Evolutionary conservation across 495 filamentous ascomycete species (phyloP), one percentile per base, ranked within the genome.

Genomic region (Annulohypoxylon maeteangense): DNA sequence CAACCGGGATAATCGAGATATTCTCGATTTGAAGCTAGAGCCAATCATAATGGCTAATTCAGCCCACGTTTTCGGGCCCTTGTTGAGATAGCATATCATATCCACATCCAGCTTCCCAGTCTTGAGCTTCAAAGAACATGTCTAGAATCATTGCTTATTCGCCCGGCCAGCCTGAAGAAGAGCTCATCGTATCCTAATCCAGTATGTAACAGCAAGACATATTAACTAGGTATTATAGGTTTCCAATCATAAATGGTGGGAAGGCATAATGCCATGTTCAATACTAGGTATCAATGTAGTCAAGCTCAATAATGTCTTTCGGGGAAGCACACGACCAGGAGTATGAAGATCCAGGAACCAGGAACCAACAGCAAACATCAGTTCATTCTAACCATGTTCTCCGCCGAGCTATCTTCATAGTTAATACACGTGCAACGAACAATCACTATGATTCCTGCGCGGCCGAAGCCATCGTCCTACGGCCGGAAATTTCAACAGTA

Each of bases 391-490:
- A 38, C 32, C 34, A 40, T 50, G 32, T 44, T 4, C n/a, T 44
- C 14, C n/a, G n/a, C 20, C n/a, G 5, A 44, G n/a, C 40, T 44
- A 44, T 44, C 40, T 60, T 25, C 20, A 14, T 23, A 36, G 29
- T 45, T 56, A 31, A 22, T 14, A 27, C 70, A 72, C 70, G 70
- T 72, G 70, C 56, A n/a, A 31, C 31, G 38, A 36, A 31, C 18
- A 29, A 51, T n/a, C 22, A 55, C 23, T 64, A 57, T 68, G 70
- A 72, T 72, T 72, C 61, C 65, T 72, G 55, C 61, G 20, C 14
- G 40, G 27, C 65, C 70, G 59, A 54, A 34, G 55, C 48, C 51
- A 63, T 60, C 55, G 48, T 57, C 47, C 47, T 44, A 44, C 25
- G 6, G 38, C 40, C 64, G 60, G 65, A 68, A 12, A 68, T 72